A percentile compares a stretch with the other conserved stretches of the same genome.
These are phyloP conservation scores for Mycena sp. DNA, from an alignment of 1,284 basidiomycete species.

Conservation along the genomic window DNA sequence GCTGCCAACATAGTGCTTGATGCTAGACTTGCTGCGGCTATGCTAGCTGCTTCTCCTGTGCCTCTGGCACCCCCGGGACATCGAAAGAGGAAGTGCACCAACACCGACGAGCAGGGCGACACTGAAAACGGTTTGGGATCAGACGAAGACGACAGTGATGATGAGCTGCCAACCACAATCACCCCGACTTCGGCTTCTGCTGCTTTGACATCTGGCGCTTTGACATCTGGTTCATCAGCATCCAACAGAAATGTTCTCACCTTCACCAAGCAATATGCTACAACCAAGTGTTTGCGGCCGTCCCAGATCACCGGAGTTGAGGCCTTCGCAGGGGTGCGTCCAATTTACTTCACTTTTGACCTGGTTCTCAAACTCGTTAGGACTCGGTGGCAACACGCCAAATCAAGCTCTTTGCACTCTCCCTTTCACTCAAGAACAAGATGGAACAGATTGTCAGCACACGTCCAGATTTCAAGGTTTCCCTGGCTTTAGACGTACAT, in stretches of 20 bases:
- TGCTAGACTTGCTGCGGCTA: background rate
- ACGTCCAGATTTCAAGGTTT: background rate
- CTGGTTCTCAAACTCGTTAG: background rate
- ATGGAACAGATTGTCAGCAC: background rate
- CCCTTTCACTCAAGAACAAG: background rate
- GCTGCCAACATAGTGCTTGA: background rate
- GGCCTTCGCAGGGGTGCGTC: background rate
- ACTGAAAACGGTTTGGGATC: background rate
- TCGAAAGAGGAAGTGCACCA: background rate
- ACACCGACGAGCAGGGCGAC: background rate
- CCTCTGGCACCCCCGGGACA: background rate
- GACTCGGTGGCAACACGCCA: background rate
- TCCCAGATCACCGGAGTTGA: background rate
- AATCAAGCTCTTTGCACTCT: background rate
- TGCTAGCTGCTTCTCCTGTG: background rate
- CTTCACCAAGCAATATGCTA: conserved; percentile 6
- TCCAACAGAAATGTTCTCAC: background rate
- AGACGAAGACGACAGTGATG: background rate
- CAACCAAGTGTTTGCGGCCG: conserved; percentile 6
- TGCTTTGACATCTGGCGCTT: too few relatives aligned
- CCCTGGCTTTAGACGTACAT: background rate
- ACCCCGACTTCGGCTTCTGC: too few relatives aligned
- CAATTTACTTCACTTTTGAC: background rate
- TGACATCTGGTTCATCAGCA: too few relatives aligned
- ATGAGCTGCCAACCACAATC: background rate